Base-by-base conservation (phyloP, 2,329 filamentous ascomycete species). In the Alternaria angustiovoidea region DNA sequence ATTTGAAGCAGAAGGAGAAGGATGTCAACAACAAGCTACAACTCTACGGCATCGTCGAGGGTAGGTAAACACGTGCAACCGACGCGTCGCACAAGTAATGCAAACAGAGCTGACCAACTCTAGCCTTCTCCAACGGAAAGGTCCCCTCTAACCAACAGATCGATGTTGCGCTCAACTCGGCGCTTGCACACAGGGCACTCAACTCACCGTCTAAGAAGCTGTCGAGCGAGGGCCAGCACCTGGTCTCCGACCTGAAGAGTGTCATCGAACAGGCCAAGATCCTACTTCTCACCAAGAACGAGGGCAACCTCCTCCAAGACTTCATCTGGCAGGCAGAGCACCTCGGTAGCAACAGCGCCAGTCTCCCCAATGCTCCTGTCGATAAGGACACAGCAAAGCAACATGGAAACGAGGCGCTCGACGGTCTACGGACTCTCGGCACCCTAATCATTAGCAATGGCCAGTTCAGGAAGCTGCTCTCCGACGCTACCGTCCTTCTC, bases 101-200 rank as follows among this genome's bases (percentile, higher is more conserved):
- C 38, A 47, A 59, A 53, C 57, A 62, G 20, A 12, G 58, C 65
- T 74, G 48, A 76, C 54, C 30, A 22, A n/a, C 48, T 41, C 62
- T 78, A 84, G 94, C 93, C 53, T 97, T 98, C 79, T 85, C 91
- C 75, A 87, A 89, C 70, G 94, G 94, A 83, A 98, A 97, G 80
- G 89, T 94, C 46, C 94, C 94, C 64, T 96, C 94, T 73, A 97
- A 97, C 81, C 92, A 94, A 72, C 94, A 97, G 83, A 96, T 97
- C 78, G 95, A 98, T 82, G 86, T 97, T 49, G 94, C 95, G 28
- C 81, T 99, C 77, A 98, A 96, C 85, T 95, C 91, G 77, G 91
- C 93, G 70, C 85, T 97, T 51, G 84, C 85, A 34, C 94, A 91
- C 67, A 88, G 86, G 75, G 83, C 88, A 8, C 82, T 98, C 26